Evolutionary conservation across 441 rosid species (phyloP).

Genomic region (Eruca vesicaria): DNA sequence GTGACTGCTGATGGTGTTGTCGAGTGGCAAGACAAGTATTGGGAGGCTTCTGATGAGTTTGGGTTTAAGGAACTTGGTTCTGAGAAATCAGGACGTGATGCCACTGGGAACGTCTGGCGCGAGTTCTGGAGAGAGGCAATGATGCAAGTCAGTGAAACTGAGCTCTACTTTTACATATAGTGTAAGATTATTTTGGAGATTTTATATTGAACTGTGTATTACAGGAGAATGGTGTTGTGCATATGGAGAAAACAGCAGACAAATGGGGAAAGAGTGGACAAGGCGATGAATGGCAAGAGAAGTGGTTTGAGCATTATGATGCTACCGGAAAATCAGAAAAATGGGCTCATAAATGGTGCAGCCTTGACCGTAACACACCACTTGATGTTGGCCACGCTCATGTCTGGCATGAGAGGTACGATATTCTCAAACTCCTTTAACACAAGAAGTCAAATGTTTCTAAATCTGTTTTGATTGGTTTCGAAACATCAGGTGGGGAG

Average conservation of each 20-base stretch:
- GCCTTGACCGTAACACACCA: constrained; percentile 74
- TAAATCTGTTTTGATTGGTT: constrained; percentile 7
- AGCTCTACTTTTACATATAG: background rate
- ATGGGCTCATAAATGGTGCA: constrained; percentile 98
- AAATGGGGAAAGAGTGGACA: constrained; percentile 93
- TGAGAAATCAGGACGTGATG: constrained; percentile 93
- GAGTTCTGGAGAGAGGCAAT: constrained; percentile 90
- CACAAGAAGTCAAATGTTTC: background rate
- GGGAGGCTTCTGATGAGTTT: constrained; percentile 96
- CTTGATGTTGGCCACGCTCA: constrained; percentile 95
- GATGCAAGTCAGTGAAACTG: constrained; percentile 66
- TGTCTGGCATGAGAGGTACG: constrained; percentile 95
- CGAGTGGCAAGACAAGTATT: constrained; percentile 96
- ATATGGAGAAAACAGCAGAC: constrained; percentile 89
- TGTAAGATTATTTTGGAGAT: background rate
- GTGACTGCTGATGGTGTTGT: constrained; percentile 72
- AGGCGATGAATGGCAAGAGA: constrained; percentile 92
- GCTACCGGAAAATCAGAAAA: constrained; percentile 85
- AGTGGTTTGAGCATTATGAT: constrained; percentile 94
- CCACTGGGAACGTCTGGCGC: constrained; percentile 79
- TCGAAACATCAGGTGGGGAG: constrained; percentile 73
- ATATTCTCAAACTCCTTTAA: background rate
- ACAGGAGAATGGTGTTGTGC: constrained; percentile 67
- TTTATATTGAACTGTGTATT: constrained; percentile 5
- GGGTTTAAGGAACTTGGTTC: constrained; percentile 94